Evolutionary conservation across 768 basidiomycete species (phyloP).

Genomic region (Phaeotremella fagi): DNA sequence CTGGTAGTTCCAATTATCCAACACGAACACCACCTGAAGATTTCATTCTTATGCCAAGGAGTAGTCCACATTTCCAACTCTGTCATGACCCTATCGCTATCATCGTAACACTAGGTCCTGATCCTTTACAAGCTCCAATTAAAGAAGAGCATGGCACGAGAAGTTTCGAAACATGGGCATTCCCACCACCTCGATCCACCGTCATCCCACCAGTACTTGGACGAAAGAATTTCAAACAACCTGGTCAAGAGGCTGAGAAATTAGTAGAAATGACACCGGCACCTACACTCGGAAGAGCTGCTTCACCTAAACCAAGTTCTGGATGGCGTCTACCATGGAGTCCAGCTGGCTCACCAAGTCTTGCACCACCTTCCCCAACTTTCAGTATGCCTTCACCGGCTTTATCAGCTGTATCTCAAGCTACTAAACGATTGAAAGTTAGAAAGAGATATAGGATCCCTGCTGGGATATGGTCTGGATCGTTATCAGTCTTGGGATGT

Average conservation of each 20-base stretch:
- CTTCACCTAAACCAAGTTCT: conserved; percentile 10
- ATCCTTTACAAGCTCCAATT: conserved; percentile 38
- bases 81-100: conserved; percentile 67
- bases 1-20: conserved; percentile 57
- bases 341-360: conserved; percentile 6
- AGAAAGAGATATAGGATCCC: conserved; percentile 39
- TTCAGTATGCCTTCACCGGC: conserved; percentile 15
- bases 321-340: conserved; percentile 45
- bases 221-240: conserved; percentile 40
- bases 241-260: conserved; percentile 40
- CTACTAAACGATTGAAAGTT: conserved; percentile 8
- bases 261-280: conserved; percentile 46
- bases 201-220: conserved; percentile 38
- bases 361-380: conserved; percentile 17
- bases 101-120: conserved; percentile 58
- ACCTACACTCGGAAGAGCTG: conserved; percentile 15
- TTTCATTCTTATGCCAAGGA: conserved; percentile 67
- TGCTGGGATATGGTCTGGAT: conserved; percentile 42
- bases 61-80: conserved; percentile 65
- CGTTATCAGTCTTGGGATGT: conserved; percentile 37
- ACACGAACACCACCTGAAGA: conserved; percentile 65
- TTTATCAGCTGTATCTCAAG: conserved; percentile 9
- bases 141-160: conserved; percentile 50
- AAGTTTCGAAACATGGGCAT: conserved; percentile 61
- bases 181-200: conserved; percentile 59